Percentiles rank a stretch among this genome's conserved stretches.
These are phyloP conservation scores for Aegilops umbellulata DNA, from an alignment of 176 grass and related monocot genomes.

Conservation along the genomic window DNA sequence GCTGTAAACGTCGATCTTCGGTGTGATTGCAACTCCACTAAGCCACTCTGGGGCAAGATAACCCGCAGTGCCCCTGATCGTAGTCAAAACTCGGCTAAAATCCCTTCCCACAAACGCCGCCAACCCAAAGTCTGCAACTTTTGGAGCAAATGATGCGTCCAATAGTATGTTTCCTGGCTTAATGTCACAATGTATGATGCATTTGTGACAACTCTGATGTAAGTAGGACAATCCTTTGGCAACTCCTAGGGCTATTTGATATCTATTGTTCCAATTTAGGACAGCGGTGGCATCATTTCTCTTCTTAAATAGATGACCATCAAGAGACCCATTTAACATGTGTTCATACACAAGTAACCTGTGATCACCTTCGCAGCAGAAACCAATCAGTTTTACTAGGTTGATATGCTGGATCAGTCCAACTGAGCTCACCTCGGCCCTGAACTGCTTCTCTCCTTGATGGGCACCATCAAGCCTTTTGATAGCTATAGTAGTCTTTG, in stretches of 20 bases:
- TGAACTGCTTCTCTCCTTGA: slow-evolving; percentile 5
- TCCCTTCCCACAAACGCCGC: background rate
- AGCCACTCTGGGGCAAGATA: slow-evolving; percentile 13
- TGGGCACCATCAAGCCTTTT: background rate
- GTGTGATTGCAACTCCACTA: background rate
- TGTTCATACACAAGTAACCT: no score
- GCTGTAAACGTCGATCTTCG: background rate
- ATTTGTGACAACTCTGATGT: background rate
- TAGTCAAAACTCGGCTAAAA: background rate
- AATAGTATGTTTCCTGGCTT: background rate
- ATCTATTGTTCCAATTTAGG: background rate
- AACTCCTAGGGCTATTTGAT: background rate
- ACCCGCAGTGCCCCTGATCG: background rate
- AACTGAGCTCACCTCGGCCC: background rate
- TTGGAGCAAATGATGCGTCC: background rate
- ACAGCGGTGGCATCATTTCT: no score
- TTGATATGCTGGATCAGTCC: no score
- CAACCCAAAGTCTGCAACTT: background rate
- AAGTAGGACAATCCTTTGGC: background rate
- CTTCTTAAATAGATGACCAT: no score
- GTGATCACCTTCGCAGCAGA: no score
- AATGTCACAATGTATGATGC: background rate
- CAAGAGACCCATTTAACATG: no score
- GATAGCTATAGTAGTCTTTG: background rate
- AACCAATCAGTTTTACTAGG: no score